Evolutionary conservation across 2,329 filamentous ascomycete genomes (phyloP).

Genomic region (Aspergillus sergii): DNA sequence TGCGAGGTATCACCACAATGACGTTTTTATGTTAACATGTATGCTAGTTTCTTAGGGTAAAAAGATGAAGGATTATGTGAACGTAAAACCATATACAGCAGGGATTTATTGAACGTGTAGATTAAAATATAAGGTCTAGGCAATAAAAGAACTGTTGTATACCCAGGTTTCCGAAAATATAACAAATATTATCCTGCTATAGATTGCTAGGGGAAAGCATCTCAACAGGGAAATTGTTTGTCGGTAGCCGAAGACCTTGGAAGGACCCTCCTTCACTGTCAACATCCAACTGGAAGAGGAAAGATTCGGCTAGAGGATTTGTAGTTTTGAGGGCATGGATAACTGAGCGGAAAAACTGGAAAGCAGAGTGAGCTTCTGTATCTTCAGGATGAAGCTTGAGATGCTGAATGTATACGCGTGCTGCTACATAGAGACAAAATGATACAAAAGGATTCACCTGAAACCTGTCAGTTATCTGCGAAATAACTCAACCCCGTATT

Average conservation of each 20-base stretch:
- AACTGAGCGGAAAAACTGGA: too few relatives aligned
- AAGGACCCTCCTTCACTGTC: too few relatives aligned
- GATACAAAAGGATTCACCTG: too few relatives aligned
- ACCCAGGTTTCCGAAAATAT: background rate
- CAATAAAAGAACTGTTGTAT: background rate
- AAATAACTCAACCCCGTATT: background rate
- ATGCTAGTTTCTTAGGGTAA: background rate
- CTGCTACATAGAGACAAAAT: too few relatives aligned
- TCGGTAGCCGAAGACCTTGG: background rate
- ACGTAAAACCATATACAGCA: background rate
- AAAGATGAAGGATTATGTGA: background rate
- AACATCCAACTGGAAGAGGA: too few relatives aligned
- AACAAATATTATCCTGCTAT: background rate
- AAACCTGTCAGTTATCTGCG: background rate
- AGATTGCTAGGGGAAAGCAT: background rate
- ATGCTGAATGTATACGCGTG: too few relatives aligned
- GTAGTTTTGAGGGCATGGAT: too few relatives aligned
- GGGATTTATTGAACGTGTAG: background rate
- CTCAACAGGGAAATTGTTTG: background rate
- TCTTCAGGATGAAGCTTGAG: too few relatives aligned
- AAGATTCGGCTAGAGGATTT: too few relatives aligned
- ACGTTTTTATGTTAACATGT: background rate
- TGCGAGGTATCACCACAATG: background rate
- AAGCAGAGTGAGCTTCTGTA: too few relatives aligned
- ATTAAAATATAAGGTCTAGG: background rate